Base-by-base conservation (phyloP, 1,284 basidiomycete genomes). In the Sporisorium sorghi region DNA sequence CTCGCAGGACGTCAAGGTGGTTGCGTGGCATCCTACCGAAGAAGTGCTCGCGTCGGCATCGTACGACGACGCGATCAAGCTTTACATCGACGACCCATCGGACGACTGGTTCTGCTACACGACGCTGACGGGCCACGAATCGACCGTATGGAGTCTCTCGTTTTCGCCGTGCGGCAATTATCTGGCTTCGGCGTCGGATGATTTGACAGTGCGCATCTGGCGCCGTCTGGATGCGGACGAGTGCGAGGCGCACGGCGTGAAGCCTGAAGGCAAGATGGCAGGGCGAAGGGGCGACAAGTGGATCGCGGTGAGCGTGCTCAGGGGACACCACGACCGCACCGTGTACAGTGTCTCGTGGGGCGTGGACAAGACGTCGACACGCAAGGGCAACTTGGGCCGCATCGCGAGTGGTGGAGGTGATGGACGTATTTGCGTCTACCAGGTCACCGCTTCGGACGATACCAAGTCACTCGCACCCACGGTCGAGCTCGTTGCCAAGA, bases 11-110 rank as follows among this genome's bases (percentile, higher is more conserved):
- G 95, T 99, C 72, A 99, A 99, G 86, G 91, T 88, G 59, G 91
- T 99, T 11, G 89, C 91, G 9, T 99, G 95, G 94, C 94, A 98
- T 86, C 96, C 97, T 3, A 88, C 87, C 9, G 93, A 98, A 86
- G 96, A 98, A 65, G 92, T 98, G 60, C 91, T 99, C 56, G 97
- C 96, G 11, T 97, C 94, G 5, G 93, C 91, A 10, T 97, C 94
- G 0, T 99, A 99, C 86, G 97, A 99, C 84, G 94, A 98, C 80
- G 93, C 92, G 8, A 93, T 99, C 85, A 94, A 93, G 79, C 89
- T 99, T 24, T 96, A 97, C 85, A 87, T 92, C 62, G 95, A 98
- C 84, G 96, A 99, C 84, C 93, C 94, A 0, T 89, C 90, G 21
- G 94, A 96, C 75, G 96, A 99, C 85, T 98, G 97, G 94, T 94